Base-by-base conservation (phyloP, 192 early-diverging fungal species). In the Nowakowskiella sp. region DNA sequence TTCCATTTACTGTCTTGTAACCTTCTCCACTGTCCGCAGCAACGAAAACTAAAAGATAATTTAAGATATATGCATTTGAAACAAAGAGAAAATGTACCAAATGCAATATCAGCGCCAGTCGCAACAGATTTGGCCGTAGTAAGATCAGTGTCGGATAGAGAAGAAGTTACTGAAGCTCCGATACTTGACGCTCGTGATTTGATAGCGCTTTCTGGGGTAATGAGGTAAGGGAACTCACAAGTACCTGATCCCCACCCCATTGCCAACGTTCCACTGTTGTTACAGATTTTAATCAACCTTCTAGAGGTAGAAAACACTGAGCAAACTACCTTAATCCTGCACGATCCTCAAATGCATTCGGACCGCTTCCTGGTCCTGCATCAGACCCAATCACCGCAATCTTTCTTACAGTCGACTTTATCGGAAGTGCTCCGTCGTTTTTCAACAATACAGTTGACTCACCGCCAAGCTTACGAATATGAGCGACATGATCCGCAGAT, bases 11-110 rank as follows among this genome's bases (percentile, higher is more conserved):
- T 28, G 55, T 24, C 10, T 29, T 43, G 4, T 51, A 74, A 8
- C 21, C 64, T 46, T 76, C 73, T 29, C 73, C 73, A 10, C 70
- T 57, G 45, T 76, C 51, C 10, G 61, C 36, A 36, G 55, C 61
- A 2, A 59, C 70, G 52, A 71, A 71, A n/a, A 68, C 70, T 39
- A 39, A 39, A 13, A n/a, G n/a, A n/a, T n/a, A n/a, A n/a, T n/a
- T n/a, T n/a, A n/a, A n/a, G n/a, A n/a, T n/a, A n/a, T n/a, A n/a
- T n/a, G n/a, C n/a, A n/a, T n/a, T n/a, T n/a, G n/a, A n/a, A n/a
- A n/a, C n/a, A n/a, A n/a, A n/a, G n/a, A n/a, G n/a, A n/a, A n/a
- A n/a, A n/a, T n/a, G n/a, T n/a, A n/a, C n/a, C n/a, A 27, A 70
- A 24, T 2, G 58, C 58, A 28, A 60, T n/a, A 44, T 71, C 70